Conservation (phyloP, 177 flowering plant species). For the Tripterygium wilfordii region DNA sequence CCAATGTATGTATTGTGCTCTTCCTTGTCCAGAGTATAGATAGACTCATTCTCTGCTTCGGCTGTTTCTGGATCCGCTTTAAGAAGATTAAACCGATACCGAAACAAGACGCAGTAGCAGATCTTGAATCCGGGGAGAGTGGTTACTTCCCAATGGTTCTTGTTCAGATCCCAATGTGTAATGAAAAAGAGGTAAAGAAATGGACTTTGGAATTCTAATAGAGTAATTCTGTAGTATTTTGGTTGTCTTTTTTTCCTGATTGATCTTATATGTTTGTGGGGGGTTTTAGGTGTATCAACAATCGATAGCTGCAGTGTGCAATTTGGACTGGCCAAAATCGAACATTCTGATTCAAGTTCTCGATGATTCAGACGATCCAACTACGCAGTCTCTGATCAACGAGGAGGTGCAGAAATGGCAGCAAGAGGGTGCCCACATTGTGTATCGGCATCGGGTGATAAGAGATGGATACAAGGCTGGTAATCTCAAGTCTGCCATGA, state of each 20-base stretch:
- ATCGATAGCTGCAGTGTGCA: slow-evolving; percentile 85
- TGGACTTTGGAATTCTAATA: not conserved
- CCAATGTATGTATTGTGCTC: slow-evolving; percentile 65
- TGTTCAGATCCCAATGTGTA: slow-evolving; percentile 35
- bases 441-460: slow-evolving; percentile 71
- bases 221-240: too few relatives aligned
- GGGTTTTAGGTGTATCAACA: slow-evolving; percentile 92
- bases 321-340: slow-evolving; percentile 81
- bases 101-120: slow-evolving; percentile 9
- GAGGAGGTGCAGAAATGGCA: slow-evolving; percentile 89
- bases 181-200: slow-evolving; percentile 25
- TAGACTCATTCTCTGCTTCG: slow-evolving; percentile 64
- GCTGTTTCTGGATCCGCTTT: slow-evolving; percentile 77
- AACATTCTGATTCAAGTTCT: slow-evolving; percentile 69
- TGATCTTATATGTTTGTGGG: slow-evolving; percentile 1
- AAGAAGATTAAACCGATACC: slow-evolving; percentile 41
- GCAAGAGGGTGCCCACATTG: slow-evolving; percentile 60
- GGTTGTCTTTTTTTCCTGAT: slow-evolving; percentile 2
- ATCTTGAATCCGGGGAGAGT: slow-evolving; percentile 23
- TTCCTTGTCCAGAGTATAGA: slow-evolving; percentile 80
- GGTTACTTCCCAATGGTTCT: slow-evolving; percentile 31
- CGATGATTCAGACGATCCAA: slow-evolving; percentile 87
- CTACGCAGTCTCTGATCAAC: slow-evolving; percentile 56
- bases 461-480: slow-evolving; percentile 95
- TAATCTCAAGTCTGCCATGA: slow-evolving; percentile 90